Evolutionary conservation across 345 rosid genomes (phyloP), one percentile per base, ranked within the genome.

Genomic region (Iberis pinnata): DNA sequence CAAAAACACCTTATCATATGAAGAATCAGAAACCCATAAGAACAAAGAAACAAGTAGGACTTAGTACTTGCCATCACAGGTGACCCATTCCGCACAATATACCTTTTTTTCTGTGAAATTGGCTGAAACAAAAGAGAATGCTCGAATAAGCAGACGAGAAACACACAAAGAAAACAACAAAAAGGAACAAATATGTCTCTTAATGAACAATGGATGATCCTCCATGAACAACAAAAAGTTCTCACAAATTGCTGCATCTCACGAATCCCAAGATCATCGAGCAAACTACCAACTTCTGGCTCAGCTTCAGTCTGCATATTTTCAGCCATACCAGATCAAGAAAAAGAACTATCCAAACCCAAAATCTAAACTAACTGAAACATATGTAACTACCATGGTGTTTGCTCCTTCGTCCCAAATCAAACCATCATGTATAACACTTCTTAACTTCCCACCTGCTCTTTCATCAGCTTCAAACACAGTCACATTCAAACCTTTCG

Each of bases 321-420:
- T n/a, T 20, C 26, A 12, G 13, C 31, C 53, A 60, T 12, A 25
- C 7, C 27, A 12, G 16, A 26, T 29, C 8, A 63, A 9, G 33
- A 62, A 2, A 41, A 8, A 26, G 9, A 38, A 19, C 7, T 37
- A 58, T 22, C 27, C 15, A 12, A 5, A 13, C 27, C 12, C 9
- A 27, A 19, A 0, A 47, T 16, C 15, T 3, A 46, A 19, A 33
- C 32, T 18, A 55, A 22, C 6, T 17, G 18, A 33, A 58, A 27
- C 31, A 32, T 0, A 19, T 8, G 4, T 14, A 25, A 5, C 0
- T 58, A 90, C 95, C 96, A 90, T 87, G 1, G 98, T 87, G 74
- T 87, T 90, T 12, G 98, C 96, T 68, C 98, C 98, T 65, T 86
- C 86, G 6, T 90, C 98, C 98, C 96, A 90, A 60, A 82, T 44